Base-by-base conservation (phyloP, 2,329 filamentous ascomycete species). In the Thelonectria discophora region DNA sequence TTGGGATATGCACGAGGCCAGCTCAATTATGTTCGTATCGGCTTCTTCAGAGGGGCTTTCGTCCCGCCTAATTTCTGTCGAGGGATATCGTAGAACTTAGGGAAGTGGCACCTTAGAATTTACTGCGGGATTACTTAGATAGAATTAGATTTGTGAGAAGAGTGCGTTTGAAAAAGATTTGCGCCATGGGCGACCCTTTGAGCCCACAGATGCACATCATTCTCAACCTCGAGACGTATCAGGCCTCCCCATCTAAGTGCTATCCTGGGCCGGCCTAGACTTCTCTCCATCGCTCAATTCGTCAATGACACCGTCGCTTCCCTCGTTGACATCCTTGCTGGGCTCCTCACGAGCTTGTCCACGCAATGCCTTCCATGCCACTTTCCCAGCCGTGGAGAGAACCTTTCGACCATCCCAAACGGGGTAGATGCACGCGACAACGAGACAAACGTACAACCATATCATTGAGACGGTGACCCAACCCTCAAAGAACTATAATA, bases 391-490 rank as follows among this genome's bases (percentile, higher is more conserved):
- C 11, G 20, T 40, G 2, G 47, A 40, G 3, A 56, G 58, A 43
- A 60, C 58, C 9, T 51, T 45, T 17, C 52, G 52, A 5, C 58
- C 58, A 45, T 60, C 52, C 18, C 34, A 52, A n/a, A 56, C 40
- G 3, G 58, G 58, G 18, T 51, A 56, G 11, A 60, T 42, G 32
- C 58, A 40, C 1, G 58, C 52, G 7, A 60, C 58, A 5, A 56
- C n/a, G 4, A 60, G 58, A 13, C 58, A 60, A 13, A 56, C 18
- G 21, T 56, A 56, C 1, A 60, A 21, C 58, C 58, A 60, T 12
- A 52, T 51, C 52, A 45, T 43, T 2, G 58, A 60, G 2, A 60
- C 58, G 0, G 58, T 60, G 5, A 60, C 58, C 58, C 58, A 60
- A 17, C 58, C 58, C 47, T 46, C 50, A n/a, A 60, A 60, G 32